Evolutionary conservation across 2,329 filamentous ascomycete genomes (phyloP), one percentile per base, ranked within the genome.

Genomic region (Xenosphaeropsis pyriputrescens): DNA sequence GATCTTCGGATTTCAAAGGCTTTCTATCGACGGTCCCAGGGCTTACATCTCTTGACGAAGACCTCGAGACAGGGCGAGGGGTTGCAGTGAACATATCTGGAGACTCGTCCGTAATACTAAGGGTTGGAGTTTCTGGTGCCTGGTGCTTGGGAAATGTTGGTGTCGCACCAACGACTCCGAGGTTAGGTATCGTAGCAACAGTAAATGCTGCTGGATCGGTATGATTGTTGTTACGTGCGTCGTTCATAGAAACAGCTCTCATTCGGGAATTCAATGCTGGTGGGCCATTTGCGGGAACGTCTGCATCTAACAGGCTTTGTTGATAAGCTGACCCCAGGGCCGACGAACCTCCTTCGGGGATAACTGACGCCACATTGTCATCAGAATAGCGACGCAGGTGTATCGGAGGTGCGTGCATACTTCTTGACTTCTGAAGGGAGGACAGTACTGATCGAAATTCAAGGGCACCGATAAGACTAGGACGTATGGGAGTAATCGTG

Each of bases 381-480:
- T 83, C 77, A 1, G 79, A 83, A 51, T 80, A 80, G 48, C 79
- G 74, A 42, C 81, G 71, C 17, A 75, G 59, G 45, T 76, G 69
- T 43, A 93, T 76, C 2, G 77, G 72, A 32, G 76, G 72, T 14
- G 81, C 70, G 48, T 78, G 75, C 18, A 83, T 72, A 45, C 85
- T 91, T 51, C 83, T 75, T 39, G 85, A 83, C 45, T 78, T 82
- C 50, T 93, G 79, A 40, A 98, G 61, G 2, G 86, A 86, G n/a
- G 84, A 80, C 34, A 98, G 64, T 3, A 94, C 80, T 2, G 89
- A 89, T 48, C 88, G 74, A 50, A 98, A 98, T 58, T 98, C 91
- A 40, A 98, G 65, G 7, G 85, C 91, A 32, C 91, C 91, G 3
- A 98, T 80, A 34, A 98, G 64, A 63, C 91, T 96, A 1, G 91